Evolutionary conservation across 257 asterid species (phyloP).

Genomic region (Capsicum pubescens): DNA sequence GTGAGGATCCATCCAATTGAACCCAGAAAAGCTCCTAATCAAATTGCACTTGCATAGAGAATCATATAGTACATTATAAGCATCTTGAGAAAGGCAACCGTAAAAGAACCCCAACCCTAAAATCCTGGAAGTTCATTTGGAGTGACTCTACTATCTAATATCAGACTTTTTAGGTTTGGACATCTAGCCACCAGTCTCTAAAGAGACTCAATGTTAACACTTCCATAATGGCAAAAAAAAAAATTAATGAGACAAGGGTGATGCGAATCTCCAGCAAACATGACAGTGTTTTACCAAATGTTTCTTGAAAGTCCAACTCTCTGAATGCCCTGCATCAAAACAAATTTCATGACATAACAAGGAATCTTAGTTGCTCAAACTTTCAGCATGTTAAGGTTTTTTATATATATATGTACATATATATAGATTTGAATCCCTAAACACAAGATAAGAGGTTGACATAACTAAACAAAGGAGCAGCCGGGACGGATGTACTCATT

Average conservation of each 20-base stretch:
- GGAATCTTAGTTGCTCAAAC: too few species aligned
- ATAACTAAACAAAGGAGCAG: too few species aligned
- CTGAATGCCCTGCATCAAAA: too few species aligned
- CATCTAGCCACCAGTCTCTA: conserved; percentile 78
- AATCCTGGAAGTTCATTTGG: conserved; percentile 66
- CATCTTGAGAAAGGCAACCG: conserved; percentile 56
- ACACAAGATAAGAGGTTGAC: too few species aligned
- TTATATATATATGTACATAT: too few species aligned
- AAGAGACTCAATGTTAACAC: conserved; percentile 70
- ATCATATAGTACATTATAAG: conserved; percentile 45
- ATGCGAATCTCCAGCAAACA: conserved; percentile 74
- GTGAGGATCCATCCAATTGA: conserved; percentile 43
- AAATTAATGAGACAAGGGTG: conserved; percentile 74
- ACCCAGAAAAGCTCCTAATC: conserved; percentile 68
- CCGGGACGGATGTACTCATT: too few species aligned
- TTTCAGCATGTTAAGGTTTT: too few species aligned
- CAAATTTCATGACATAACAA: too few species aligned
- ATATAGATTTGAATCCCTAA: too few species aligned
- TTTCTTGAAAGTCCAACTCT: too few species aligned
- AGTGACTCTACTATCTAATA: conserved; percentile 68
- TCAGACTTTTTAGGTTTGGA: conserved; percentile 62
- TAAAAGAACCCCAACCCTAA: conserved; percentile 67
- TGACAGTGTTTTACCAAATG: too few species aligned
- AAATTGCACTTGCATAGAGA: conserved; percentile 55
- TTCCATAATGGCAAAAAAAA: conserved; percentile 87